Conservation (phyloP, 257 asterid species). For the Gentiana dahurica region DNA sequence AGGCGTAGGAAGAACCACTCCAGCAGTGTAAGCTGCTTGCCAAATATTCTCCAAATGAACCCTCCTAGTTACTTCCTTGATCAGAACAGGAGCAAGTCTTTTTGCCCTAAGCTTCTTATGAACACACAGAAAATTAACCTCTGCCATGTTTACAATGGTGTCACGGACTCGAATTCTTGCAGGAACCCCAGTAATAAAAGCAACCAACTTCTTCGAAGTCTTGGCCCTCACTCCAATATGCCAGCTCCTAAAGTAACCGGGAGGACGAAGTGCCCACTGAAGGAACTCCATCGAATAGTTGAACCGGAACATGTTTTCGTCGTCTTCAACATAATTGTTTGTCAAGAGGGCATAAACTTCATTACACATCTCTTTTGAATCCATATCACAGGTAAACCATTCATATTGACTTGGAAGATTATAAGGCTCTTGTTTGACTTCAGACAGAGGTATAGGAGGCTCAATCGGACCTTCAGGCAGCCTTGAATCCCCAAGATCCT, state of each 20-base stretch:
- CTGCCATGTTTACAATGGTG: conserved; percentile 34
- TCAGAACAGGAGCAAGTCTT: conserved; percentile 49
- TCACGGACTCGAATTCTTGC: conserved; percentile 33
- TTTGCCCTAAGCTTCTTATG: conserved; percentile 51
- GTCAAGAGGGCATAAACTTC: conserved; percentile 39
- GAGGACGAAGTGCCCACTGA: conserved; percentile 46
- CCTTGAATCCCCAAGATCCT: conserved; percentile 31
- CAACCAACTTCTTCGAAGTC: conserved; percentile 36
- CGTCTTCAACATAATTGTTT: conserved; percentile 46
- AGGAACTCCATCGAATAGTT: conserved; percentile 49
- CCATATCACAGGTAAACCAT: conserved; percentile 40
- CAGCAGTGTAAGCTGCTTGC: conserved; percentile 53
- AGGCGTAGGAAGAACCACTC: conserved; percentile 43
- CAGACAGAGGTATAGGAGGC: conserved; percentile 32
- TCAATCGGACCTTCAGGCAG: conserved; percentile 49
- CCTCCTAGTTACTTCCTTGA: conserved; percentile 44
- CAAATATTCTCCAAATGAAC: conserved; percentile 43
- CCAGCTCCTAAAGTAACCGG: conserved; percentile 34
- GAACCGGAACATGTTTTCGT: conserved; percentile 44
- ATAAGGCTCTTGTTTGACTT: conserved; percentile 48
- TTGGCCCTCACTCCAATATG: conserved; percentile 46
- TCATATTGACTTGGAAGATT: conserved; percentile 45
- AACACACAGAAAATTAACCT: conserved; percentile 44
- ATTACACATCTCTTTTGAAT: conserved; percentile 35
- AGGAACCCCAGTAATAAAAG: conserved; percentile 40